Evolutionary conservation across 371 early-diverging fungal genomes (phyloP).

Genomic region (Rhizopus arrhizus): DNA sequence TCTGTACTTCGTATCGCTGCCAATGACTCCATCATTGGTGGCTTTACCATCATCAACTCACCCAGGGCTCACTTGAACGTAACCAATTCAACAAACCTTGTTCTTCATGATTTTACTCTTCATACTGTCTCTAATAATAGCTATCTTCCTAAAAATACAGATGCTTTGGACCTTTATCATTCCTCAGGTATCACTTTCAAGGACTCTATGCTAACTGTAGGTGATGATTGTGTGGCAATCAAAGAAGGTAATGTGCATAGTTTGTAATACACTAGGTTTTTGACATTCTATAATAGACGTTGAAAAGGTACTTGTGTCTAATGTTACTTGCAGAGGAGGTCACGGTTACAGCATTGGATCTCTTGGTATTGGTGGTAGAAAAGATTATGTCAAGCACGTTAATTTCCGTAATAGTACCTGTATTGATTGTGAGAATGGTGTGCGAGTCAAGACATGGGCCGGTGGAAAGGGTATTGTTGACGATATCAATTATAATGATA

Average conservation of each 20-base stretch:
- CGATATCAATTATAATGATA: conserved; percentile 20
- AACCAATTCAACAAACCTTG: conserved; percentile 26
- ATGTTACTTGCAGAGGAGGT: conserved; percentile 29
- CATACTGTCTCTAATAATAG: conserved; percentile 28
- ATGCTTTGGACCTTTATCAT: conserved; percentile 34
- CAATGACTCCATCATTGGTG: conserved; percentile 31
- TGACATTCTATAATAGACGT: not conserved
- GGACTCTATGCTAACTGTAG: conserved; percentile 22
- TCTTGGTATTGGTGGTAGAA: conserved; percentile 34
- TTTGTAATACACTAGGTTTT: too few relatives aligned
- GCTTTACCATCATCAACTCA: conserved; percentile 31
- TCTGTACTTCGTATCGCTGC: conserved; percentile 33
- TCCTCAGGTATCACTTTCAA: conserved; percentile 29
- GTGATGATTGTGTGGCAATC: conserved; percentile 44
- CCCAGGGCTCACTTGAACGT: conserved; percentile 37
- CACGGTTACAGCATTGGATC: conserved; percentile 45
- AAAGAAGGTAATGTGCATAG: conserved; percentile 5
- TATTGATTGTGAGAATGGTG: conserved; percentile 40
- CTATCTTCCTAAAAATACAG: conserved; percentile 35
- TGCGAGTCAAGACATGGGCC: conserved; percentile 44
- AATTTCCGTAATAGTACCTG: conserved; percentile 26
- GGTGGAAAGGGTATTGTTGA: conserved; percentile 30
- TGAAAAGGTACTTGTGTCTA: conserved; percentile 28
- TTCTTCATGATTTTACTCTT: conserved; percentile 23
- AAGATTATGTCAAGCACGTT: conserved; percentile 27